Evolutionary conservation across 2,329 filamentous ascomycete species (phyloP).

Genomic region (Penicillium sp.): DNA sequence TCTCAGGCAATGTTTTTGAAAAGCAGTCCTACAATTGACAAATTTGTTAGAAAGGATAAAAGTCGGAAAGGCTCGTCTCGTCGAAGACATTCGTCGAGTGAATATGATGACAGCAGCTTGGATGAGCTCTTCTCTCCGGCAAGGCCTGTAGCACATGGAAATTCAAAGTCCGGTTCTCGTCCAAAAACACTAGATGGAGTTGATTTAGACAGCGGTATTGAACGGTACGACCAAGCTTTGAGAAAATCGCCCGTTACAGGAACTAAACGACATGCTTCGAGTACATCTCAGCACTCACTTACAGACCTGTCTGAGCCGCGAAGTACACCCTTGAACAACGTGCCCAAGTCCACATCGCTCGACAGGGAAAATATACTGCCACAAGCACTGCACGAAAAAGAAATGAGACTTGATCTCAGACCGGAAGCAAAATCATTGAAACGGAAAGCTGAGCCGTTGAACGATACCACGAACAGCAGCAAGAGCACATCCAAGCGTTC

Average conservation of each 20-base stretch:
- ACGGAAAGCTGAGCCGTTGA: not conserved
- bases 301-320: not conserved
- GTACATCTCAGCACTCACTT: not conserved
- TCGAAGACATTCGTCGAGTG: constrained; percentile 25
- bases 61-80: not conserved
- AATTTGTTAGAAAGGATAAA: not conserved
- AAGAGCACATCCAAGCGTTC: not conserved
- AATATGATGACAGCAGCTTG: constrained; percentile 29
- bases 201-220: not conserved
- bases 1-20: not conserved
- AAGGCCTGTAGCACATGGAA: constrained; percentile 19
- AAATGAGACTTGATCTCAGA: not conserved
- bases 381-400: not conserved
- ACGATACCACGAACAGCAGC: not conserved
- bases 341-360: not conserved
- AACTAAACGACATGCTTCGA: not conserved
- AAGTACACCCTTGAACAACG: not conserved
- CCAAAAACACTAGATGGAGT: not conserved
- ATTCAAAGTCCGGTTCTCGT: not conserved
- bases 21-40: not conserved
- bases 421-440: not conserved
- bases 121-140: constrained; percentile 34
- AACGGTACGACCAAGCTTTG: not conserved
- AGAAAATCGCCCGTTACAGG: not conserved
- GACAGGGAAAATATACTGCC: not conserved